Percentiles rank a stretch among this genome's conserved stretches.
phyloP scores from a whole-genome alignment of 768 basidiomycete species.

The Naematelia encephala region DNA sequence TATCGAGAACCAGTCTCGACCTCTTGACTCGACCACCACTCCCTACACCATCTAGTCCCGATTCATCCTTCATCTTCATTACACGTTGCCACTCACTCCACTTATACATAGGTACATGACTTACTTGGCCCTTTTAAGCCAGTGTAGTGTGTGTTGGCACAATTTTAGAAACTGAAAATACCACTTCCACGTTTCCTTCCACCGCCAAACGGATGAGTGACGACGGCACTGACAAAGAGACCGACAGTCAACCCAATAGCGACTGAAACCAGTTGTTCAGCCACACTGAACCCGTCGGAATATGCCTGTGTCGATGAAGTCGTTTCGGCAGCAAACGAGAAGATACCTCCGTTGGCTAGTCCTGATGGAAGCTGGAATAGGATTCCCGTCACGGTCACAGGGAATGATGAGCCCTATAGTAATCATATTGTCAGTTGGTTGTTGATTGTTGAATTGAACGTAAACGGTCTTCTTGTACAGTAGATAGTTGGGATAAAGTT shows the following conservation, averaged over 20 bases:
- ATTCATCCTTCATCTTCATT: too few relatives aligned
- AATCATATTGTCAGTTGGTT: slow-evolving; percentile 8
- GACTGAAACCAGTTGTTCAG: slow-evolving; percentile 71
- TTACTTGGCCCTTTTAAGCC: too few relatives aligned
- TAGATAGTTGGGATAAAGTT: too few relatives aligned
- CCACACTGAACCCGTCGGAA: slow-evolving; percentile 62
- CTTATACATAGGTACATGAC: too few relatives aligned
- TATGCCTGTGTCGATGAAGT: slow-evolving; percentile 54
- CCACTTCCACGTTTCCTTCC: slow-evolving; percentile 51
- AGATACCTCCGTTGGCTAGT: slow-evolving; percentile 71
- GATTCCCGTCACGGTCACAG: slow-evolving; percentile 76
- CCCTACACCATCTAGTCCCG: too few relatives aligned
- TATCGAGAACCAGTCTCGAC: too few relatives aligned
- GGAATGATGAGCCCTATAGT: slow-evolving; percentile 61
- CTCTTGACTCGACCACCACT: too few relatives aligned
- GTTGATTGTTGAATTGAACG: too few relatives aligned
- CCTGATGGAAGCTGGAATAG: slow-evolving; percentile 82
- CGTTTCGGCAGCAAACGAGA: slow-evolving; percentile 54
- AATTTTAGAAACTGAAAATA: slow-evolving; percentile 52
- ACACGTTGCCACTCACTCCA: too few relatives aligned
- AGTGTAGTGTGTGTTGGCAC: too few relatives aligned
- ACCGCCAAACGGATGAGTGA: slow-evolving; percentile 56
- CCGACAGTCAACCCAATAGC: slow-evolving; percentile 67
- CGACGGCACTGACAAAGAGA: slow-evolving; percentile 64
- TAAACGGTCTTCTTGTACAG: neutral